Evolutionary conservation across 2,329 filamentous ascomycete genomes (phyloP).

Genomic region (Byssoonygena ceratinophila): DNA sequence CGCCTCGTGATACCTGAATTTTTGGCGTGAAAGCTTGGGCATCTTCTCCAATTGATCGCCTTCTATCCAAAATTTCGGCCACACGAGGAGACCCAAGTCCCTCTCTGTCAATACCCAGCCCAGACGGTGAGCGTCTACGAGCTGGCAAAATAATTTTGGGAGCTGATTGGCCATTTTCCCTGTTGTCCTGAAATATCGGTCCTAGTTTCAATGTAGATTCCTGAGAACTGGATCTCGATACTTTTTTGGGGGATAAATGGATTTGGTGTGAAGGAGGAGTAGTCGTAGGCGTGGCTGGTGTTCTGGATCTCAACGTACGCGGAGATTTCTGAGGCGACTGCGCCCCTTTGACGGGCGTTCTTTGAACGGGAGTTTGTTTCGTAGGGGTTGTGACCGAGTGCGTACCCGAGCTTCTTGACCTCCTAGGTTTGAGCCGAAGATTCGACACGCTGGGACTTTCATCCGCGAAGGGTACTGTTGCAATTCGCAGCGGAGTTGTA

Average conservation of each 20-base stretch:
- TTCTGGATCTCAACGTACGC: background rate
- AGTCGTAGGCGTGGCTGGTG: slow-evolving; percentile 10
- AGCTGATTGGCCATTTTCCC: slow-evolving; percentile 46
- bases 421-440: slow-evolving; percentile 39
- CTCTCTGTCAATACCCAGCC: slow-evolving; percentile 57
- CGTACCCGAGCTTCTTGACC: slow-evolving; percentile 37
- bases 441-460: slow-evolving; percentile 48
- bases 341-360: slow-evolving; percentile 27
- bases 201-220: slow-evolving; percentile 28
- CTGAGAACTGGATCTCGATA: slow-evolving; percentile 36
- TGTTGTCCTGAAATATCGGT: slow-evolving; percentile 46
- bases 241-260: slow-evolving; percentile 39
- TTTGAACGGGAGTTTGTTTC: slow-evolving; percentile 30
- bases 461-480: slow-evolving; percentile 38
- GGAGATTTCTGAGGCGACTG: slow-evolving; percentile 23
- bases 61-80: slow-evolving; percentile 58
- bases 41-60: slow-evolving; percentile 59
- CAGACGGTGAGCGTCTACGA: slow-evolving; percentile 50
- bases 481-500: slow-evolving; percentile 25
- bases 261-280: slow-evolving; percentile 6
- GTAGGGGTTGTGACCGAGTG: slow-evolving; percentile 38
- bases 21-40: slow-evolving; percentile 53
- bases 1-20: slow-evolving; percentile 33
- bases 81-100: slow-evolving; percentile 68
- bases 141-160: slow-evolving; percentile 56